Percentiles rank a stretch among this genome's conserved stretches.
Conservation (phyloP, 306 rosid species). For the Datisca glomerata region DNA sequence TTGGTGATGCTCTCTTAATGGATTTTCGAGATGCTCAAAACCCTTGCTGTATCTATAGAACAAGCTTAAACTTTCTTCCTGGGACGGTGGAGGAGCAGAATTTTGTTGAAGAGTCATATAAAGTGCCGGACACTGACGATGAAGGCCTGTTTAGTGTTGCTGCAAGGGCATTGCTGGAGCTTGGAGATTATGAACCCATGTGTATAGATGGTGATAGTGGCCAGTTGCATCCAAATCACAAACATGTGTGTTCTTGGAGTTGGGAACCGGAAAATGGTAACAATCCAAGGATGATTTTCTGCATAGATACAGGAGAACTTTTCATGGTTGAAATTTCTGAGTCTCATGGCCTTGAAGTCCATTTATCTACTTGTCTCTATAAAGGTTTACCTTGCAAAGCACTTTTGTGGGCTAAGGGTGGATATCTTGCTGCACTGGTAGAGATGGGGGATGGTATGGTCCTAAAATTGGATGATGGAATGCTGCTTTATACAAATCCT, state of each 20-base stretch:
- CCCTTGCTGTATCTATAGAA: constrained; percentile 54
- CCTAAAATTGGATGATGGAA: constrained; percentile 66
- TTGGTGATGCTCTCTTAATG: constrained; percentile 83
- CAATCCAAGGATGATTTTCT: constrained; percentile 58
- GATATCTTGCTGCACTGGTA: constrained; percentile 68
- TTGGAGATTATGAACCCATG: constrained; percentile 90
- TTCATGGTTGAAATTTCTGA: constrained; percentile 64
- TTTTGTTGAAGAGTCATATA: constrained; percentile 60
- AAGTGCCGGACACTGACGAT: constrained; percentile 74
- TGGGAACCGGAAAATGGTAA: constrained; percentile 65
- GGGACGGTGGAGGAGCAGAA: constrained; percentile 54
- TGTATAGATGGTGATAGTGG: constrained; percentile 65
- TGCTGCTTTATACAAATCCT: constrained; percentile 43
- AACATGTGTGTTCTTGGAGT: constrained; percentile 76
- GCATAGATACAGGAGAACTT: constrained; percentile 74
- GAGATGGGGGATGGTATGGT: constrained; percentile 97
- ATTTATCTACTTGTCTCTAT: constrained; percentile 75
- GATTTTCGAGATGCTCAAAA: constrained; percentile 62
- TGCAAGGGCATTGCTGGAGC: constrained; percentile 82
- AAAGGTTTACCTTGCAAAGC: constrained; percentile 67
- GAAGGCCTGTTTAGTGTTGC: constrained; percentile 74
- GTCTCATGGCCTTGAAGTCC: constrained; percentile 44
- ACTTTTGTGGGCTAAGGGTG: constrained; percentile 82
- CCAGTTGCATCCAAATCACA: constrained; percentile 34
- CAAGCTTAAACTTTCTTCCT: constrained; percentile 50